Percentiles rank a stretch among this genome's conserved stretches.
phyloP scores from a whole-genome alignment of 768 basidiomycete species.

The Amyloporia xantha region DNA sequence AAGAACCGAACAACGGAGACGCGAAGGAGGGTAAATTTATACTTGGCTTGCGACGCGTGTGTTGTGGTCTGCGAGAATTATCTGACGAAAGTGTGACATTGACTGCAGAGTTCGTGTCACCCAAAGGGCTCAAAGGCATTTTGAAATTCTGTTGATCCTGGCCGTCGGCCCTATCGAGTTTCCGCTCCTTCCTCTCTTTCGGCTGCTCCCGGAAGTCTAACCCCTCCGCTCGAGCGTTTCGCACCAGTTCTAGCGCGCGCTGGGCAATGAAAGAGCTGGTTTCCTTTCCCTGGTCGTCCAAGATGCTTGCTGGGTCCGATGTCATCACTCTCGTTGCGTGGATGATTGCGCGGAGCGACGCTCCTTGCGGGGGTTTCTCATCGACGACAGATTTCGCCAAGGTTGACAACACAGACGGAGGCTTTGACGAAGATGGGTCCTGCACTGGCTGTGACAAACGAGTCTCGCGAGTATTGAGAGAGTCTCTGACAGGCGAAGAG shows the following conservation, averaged over 20 bases:
- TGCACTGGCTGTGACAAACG: slow-evolving; percentile 5
- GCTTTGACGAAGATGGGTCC: slow-evolving; percentile 14
- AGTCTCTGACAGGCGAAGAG: slow-evolving; percentile 8
- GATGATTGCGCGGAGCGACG: slow-evolving; percentile 67
- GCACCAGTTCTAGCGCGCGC: slow-evolving; percentile 63
- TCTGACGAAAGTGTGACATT: slow-evolving; percentile 22
- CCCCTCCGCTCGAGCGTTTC: slow-evolving; percentile 58
- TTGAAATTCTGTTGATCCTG: slow-evolving; percentile 4
- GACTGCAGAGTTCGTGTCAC: slow-evolving; percentile 38
- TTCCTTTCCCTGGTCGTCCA: slow-evolving; percentile 63
- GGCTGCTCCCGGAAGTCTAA: slow-evolving; percentile 41
- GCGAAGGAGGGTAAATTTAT: slow-evolving; percentile 30
- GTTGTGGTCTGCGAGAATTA: slow-evolving; percentile 31
- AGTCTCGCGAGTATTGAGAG: slow-evolving; percentile 7
- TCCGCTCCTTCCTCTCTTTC: slow-evolving; percentile 37
- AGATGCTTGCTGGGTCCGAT: slow-evolving; percentile 64
- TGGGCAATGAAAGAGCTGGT: slow-evolving; percentile 52
- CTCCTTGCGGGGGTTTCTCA: slow-evolving; percentile 43
- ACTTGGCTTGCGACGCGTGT: slow-evolving; percentile 13
- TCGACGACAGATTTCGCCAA: slow-evolving; percentile 5
- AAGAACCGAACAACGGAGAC: slow-evolving; percentile 55
- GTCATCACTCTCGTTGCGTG: slow-evolving; percentile 89
- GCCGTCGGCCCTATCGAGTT: slow-evolving; percentile 11
- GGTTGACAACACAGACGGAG: not conserved
- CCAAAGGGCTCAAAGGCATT: slow-evolving; percentile 10